Evolutionary conservation across 495 filamentous ascomycete species (phyloP), one percentile per base, ranked within the genome.

Genomic region (Podospora anserina): DNA sequence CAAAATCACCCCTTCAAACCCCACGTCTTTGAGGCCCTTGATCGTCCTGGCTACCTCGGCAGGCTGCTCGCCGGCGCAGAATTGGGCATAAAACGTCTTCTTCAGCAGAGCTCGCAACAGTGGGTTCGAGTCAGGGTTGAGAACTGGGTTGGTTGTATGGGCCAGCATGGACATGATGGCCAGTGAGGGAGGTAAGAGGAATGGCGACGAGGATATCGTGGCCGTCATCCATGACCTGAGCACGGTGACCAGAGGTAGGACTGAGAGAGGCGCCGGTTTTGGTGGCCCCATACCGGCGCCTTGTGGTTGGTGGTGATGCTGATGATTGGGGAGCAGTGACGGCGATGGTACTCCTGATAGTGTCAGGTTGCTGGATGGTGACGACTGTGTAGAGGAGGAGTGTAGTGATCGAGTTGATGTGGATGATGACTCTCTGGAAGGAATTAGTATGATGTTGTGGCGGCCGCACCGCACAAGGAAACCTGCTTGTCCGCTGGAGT

Each of bases 1-100:
- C 30, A 96, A 81, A 69, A 94, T 92, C 13, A 95, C 88, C 5
- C 92, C 92, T 57, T 82, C 85, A 71, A 89, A 93, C 9, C 92
- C 92, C 19, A 93, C 81, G 44, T 79, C 73, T 70, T 89, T 89
- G 61, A 92, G 83, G 4, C 80, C 77, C 26, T 82, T 74, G 56
- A 91, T 84, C 0, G 88, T 91, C 32, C 68, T 72, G 5, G 76
- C 72, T 28, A 94, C 89, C 75, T 93, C 89, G 1, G 69, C 65
- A 0, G 82, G 77, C 59, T 86, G 90, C 74, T 90, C 87, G 20
- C 92, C 92, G 1, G 90, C 90, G 75, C 92, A 96, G 76, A 94
- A 96, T 72, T 96, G 91, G 65, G 86, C 85, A 76, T 96, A 96
- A 74, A 96, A 92, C 0, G 91, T 94, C 66, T 88, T 84, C 68